phyloP scores from a whole-genome alignment of 257 asterid species.

The Forsythia viridissima region DNA sequence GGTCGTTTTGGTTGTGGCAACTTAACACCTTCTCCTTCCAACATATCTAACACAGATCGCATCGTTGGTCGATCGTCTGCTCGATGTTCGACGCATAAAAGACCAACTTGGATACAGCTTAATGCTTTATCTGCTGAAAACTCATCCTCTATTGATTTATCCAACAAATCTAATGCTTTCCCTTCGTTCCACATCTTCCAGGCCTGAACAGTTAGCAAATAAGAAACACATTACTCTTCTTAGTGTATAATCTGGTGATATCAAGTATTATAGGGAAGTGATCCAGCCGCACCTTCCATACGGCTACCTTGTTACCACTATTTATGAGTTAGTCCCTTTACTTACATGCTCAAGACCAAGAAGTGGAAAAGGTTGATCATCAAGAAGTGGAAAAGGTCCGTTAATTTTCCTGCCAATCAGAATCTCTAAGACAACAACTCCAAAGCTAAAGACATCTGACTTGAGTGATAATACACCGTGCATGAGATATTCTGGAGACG shows the following conservation, averaged over 20 bases:
- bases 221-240: too few relatives aligned
- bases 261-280: too few relatives aligned
- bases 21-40: constrained; percentile 16
- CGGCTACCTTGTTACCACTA: too few relatives aligned
- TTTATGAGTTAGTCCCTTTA: neutral
- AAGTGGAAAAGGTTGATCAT: constrained; percentile 8
- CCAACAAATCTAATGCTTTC: constrained; percentile 18
- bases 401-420: constrained; percentile 31
- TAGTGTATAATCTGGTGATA: neutral
- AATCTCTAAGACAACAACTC: constrained; percentile 36
- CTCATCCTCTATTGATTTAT: constrained; percentile 10
- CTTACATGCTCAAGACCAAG: constrained; percentile 23
- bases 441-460: constrained; percentile 41
- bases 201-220: constrained; percentile 9
- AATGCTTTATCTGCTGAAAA: constrained; percentile 23
- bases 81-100: constrained; percentile 19
- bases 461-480: constrained; percentile 17
- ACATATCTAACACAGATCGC: constrained; percentile 16
- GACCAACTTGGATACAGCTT: constrained; percentile 28
- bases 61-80: constrained; percentile 27
- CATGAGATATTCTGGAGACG: constrained; percentile 1
- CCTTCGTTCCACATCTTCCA: constrained; percentile 20
- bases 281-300: too few relatives aligned
- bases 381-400: constrained; percentile 1
- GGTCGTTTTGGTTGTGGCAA: neutral